Evolutionary conservation across 2,329 filamentous ascomycete species (phyloP).

Genomic region (Xylariaceae sp.): DNA sequence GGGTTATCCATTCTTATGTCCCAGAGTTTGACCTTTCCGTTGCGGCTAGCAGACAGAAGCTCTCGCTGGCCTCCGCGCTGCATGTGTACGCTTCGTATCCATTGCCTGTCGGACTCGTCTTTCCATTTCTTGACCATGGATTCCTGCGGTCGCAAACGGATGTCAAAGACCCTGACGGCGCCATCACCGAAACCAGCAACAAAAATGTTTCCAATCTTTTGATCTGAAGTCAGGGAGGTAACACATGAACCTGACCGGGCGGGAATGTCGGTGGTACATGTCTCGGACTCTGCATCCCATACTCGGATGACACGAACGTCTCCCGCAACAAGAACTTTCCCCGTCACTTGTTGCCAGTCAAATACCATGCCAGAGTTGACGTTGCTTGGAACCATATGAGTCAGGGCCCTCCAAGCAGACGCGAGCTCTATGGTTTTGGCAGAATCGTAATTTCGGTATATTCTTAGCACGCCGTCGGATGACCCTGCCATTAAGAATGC

Average conservation of each 20-base stretch:
- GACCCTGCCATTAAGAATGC: constrained; percentile 92
- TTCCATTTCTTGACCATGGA: constrained; percentile 97
- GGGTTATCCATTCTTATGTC: constrained; percentile 84
- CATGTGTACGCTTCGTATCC: constrained; percentile 95
- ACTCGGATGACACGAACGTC: constrained; percentile 94
- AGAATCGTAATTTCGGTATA: constrained; percentile 88
- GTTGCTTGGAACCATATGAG: constrained; percentile 89
- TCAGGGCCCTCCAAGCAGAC: constrained; percentile 85
- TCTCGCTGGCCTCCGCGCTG: constrained; percentile 92
- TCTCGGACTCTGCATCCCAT: constrained; percentile 92
- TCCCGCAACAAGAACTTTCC: constrained; percentile 88
- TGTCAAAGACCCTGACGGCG: constrained; percentile 89
- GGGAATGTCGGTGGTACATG: constrained; percentile 89
- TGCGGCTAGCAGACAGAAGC: constrained; percentile 81
- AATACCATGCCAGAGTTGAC: constrained; percentile 94
- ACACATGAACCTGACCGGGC: constrained; percentile 93
- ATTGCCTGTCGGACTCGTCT: constrained; percentile 77
- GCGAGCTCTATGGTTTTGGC: constrained; percentile 75
- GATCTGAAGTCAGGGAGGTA: constrained; percentile 91
- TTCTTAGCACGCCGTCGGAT: constrained; percentile 88
- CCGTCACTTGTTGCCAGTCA: constrained; percentile 98
- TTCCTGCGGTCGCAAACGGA: constrained; percentile 75
- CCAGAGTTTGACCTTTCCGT: constrained; percentile 93
- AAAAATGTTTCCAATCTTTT: constrained; percentile 95
- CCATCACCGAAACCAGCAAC: constrained; percentile 96